Percentiles rank a stretch among this genome's conserved stretches.
Evolutionary conservation across 2,329 filamentous ascomycete species (phyloP).

Genomic region (Hymenoscyphus linearis): DNA sequence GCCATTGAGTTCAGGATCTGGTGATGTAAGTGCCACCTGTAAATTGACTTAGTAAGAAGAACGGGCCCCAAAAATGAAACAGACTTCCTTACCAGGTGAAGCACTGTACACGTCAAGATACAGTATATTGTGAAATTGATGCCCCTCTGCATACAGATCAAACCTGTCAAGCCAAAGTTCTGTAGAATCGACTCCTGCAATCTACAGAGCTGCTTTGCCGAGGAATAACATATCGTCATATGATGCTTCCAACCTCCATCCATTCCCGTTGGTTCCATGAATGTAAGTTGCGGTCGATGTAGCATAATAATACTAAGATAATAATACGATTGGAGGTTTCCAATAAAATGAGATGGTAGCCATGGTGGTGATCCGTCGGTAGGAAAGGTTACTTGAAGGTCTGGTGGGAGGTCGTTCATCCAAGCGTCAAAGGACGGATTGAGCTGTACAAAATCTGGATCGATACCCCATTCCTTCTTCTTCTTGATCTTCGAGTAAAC

Average conservation of each 20-base stretch:
- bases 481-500: constrained; percentile 69
- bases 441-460: constrained; percentile 75
- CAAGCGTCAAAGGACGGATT: constrained; percentile 73
- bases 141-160: constrained; percentile 88
- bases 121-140: constrained; percentile 96
- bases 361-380: constrained; percentile 74
- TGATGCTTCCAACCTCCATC: constrained; percentile 82
- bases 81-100: constrained; percentile 71
- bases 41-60: constrained; percentile 7
- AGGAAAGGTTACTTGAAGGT: constrained; percentile 74
- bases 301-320: constrained; percentile 81
- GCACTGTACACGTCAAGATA: constrained; percentile 83
- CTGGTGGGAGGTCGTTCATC: constrained; percentile 69
- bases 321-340: constrained; percentile 86
- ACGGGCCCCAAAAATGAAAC: background rate
- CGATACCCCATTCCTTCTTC: constrained; percentile 78
- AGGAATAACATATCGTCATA: constrained; percentile 78
- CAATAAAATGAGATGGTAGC: constrained; percentile 81
- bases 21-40: constrained; percentile 87
- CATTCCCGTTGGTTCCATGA: constrained; percentile 63
- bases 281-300: constrained; percentile 77
- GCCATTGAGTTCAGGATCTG: constrained; percentile 78
- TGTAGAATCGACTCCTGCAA: constrained; percentile 79
- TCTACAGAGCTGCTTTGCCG: constrained; percentile 79
- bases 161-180: constrained; percentile 69